Evolutionary conservation across 73 alveolate genomes (phyloP), one percentile per base, ranked within the genome.

Genomic region (Tetrahymena malaccensis): DNA sequence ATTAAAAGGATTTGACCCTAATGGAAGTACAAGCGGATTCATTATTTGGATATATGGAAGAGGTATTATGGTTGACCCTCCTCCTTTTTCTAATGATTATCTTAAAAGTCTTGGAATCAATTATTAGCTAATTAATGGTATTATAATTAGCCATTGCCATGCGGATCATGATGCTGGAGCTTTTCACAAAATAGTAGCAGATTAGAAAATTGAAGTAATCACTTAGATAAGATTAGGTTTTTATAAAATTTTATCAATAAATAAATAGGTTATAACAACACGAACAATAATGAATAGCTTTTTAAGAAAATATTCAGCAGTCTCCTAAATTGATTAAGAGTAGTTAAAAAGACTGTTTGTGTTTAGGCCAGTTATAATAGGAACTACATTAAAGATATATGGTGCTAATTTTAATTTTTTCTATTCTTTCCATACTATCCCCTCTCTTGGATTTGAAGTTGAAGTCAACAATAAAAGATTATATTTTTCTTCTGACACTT

Each of bases 161-260:
- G 96, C 96, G 22, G 96, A 94, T 94, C 96, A 94, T 94, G 96
- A 94, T 94, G 96, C 96, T 11, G 96, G 96, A 21, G 93, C 96
- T 40, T 94, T 94, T 34, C 93, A 94, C 34, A 94, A 94, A 43
- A 37, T 94, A 94, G 84, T 94, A 37, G 94, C 89, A 40, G 93
- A 85, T 35, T 84, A 70, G 25, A 70, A 84, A 40, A 84, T 93
- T 17, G 85, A 58, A 35, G 93, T 70, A 70, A 70, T 12, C 15
- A 3, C 17, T 27, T 25, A n/a, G 8, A 19, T 70, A 27, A 12
- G 1, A 31, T 22, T 70, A 19, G 89, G 19, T 3, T 4, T 22
- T 25, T 70, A 70, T 1, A n/a, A 0, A 70, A 4, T 22, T 70
- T 19, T 7, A 70, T 70, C 16, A 4, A 7, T 13, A 0, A 6